These are phyloP conservation scores for Clitopilus passeckerianus DNA, from an alignment of 768 basidiomycete genomes.

Conservation along the genomic window DNA sequence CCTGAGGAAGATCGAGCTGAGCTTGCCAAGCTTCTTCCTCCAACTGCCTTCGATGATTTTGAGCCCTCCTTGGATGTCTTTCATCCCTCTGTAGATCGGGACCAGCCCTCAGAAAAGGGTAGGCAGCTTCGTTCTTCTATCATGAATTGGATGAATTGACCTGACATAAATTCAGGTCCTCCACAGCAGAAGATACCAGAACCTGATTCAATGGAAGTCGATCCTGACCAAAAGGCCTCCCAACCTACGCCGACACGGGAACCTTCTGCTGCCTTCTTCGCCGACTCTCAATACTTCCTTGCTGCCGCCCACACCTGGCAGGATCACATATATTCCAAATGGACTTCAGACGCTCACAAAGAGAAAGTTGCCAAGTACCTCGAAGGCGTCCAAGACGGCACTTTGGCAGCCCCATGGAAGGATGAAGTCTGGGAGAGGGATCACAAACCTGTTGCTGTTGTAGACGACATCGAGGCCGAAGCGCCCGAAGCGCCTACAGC, in stretches of 20 bases:
- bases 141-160: not conserved
- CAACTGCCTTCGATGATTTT: conserved; percentile 36
- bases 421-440: conserved; percentile 55
- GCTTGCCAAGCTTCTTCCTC: conserved; percentile 38
- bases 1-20: conserved; percentile 31
- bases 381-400: conserved; percentile 38
- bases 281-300: conserved; percentile 42
- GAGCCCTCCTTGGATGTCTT: conserved; percentile 23
- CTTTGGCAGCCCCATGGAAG: conserved; percentile 54
- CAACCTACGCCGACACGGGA: conserved; percentile 5
- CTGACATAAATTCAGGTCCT: no score
- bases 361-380: conserved; percentile 37
- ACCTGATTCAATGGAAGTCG: conserved; percentile 13
- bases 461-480: not conserved
- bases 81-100: conserved; percentile 27
- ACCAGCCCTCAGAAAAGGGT: not conserved
- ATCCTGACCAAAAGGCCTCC: not conserved
- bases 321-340: conserved; percentile 52
- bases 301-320: conserved; percentile 54
- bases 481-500: not conserved
- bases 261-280: conserved; percentile 35
- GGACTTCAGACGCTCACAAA: conserved; percentile 39
- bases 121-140: not conserved
- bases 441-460: conserved; percentile 19
- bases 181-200: not conserved